Conservation (phyloP, 108 stramenopile genomes). For the Skeletonema costatum region DNA sequence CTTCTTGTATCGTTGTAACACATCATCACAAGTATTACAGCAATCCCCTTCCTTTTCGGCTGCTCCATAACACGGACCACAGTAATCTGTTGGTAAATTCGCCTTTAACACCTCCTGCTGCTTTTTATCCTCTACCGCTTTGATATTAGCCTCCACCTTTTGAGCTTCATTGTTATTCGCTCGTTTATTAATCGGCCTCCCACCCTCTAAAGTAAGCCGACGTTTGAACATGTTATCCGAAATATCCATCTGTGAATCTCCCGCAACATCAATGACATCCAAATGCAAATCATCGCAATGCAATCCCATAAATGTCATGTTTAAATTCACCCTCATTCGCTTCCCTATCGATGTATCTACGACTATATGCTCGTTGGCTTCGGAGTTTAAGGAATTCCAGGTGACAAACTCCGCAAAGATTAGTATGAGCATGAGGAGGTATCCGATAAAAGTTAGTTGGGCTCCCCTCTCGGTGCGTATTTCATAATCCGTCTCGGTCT, state of each 20-base stretch:
- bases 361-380: conserved; percentile 58
- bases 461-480: conserved; percentile 77
- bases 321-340: conserved; percentile 87
- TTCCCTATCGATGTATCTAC: conserved; percentile 89
- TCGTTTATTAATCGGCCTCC: neutral
- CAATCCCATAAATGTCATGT: conserved; percentile 96
- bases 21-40: conserved; percentile 88
- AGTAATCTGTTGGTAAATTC: conserved; percentile 79
- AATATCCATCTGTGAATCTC: conserved; percentile 94
- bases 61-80: conserved; percentile 97
- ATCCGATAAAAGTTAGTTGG: conserved; percentile 56
- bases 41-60: conserved; percentile 68
- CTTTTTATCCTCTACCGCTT: conserved; percentile 51
- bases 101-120: conserved; percentile 40
- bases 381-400: conserved; percentile 51
- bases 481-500: conserved; percentile 74
- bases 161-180: conserved; percentile 6
- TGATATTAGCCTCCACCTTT: conserved; percentile 39
- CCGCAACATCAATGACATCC: conserved; percentile 98
- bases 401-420: conserved; percentile 62
- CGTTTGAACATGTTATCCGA: conserved; percentile 80
- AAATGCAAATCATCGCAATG: conserved; percentile 95
- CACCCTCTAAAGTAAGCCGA: conserved; percentile 49
- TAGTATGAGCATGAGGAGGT: conserved; percentile 56
- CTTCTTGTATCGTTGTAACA: conserved; percentile 59